phyloP scores from a whole-genome alignment of 495 filamentous ascomycete genomes.

The Hypoxylon fuscum region DNA sequence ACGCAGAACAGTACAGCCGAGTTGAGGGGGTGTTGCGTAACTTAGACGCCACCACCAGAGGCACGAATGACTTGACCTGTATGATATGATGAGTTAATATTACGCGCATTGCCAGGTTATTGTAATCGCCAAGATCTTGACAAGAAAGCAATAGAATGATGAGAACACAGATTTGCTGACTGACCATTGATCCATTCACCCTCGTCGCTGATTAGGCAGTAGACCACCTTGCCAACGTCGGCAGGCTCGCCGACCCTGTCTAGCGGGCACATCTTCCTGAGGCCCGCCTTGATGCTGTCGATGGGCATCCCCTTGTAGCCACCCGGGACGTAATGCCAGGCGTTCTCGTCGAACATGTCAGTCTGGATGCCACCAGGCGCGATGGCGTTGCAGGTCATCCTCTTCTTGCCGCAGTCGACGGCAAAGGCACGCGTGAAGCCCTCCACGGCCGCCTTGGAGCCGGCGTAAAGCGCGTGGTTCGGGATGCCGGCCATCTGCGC shows the following conservation, averaged over 20 bases:
- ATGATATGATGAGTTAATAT: conserved; percentile 15
- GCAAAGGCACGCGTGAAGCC: conserved; percentile 66
- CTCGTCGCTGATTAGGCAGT: conserved; percentile 64
- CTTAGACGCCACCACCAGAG: conserved; percentile 44
- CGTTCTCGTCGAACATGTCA: conserved; percentile 74
- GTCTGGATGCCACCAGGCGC: conserved; percentile 75
- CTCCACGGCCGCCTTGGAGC: conserved; percentile 66
- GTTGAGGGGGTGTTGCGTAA: neutral
- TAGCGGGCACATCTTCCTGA: conserved; percentile 61
- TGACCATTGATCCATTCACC: conserved; percentile 69
- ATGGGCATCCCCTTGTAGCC: conserved; percentile 55
- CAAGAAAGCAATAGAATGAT: neutral
- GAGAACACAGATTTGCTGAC: conserved; percentile 16
- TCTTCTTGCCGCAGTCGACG: conserved; percentile 54
- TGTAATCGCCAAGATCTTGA: neutral
- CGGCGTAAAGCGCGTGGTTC: conserved; percentile 70
- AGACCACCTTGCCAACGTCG: conserved; percentile 65
- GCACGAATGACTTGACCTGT: conserved; percentile 53
- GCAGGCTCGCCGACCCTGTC: conserved; percentile 61
- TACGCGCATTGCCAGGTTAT: neutral
- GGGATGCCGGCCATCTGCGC: conserved; percentile 69
- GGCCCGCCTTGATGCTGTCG: conserved; percentile 46
- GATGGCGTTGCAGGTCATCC: conserved; percentile 71
- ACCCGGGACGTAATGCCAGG: conserved; percentile 67
- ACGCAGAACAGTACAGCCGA: neutral